These are phyloP conservation scores for Talaromyces sp. DNA, from an alignment of 2,329 filamentous ascomycete genomes.

Conservation along the genomic window DNA sequence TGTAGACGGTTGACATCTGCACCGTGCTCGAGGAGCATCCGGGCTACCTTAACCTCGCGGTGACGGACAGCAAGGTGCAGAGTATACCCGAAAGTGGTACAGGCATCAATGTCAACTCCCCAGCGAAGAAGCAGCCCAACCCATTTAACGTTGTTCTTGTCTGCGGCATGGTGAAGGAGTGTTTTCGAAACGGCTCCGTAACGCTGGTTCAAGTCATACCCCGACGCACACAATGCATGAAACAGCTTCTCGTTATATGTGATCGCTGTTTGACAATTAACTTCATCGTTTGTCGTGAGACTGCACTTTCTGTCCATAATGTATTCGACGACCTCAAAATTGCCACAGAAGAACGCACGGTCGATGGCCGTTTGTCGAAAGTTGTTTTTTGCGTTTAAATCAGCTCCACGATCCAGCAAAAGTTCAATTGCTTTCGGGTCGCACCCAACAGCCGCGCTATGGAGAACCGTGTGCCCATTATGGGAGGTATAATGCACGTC, in stretches of 20 bases:
- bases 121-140: constrained; percentile 14
- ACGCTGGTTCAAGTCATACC: too few relatives aligned
- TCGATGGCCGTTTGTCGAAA: constrained; percentile 13
- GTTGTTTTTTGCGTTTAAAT: constrained; percentile 16
- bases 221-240: constrained; percentile 4
- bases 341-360: neutral
- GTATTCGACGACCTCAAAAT: constrained; percentile 2
- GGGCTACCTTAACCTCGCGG: constrained; percentile 15
- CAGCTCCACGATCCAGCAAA: constrained; percentile 12
- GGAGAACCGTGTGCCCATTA: constrained; percentile 16
- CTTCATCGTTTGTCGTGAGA: constrained; percentile 15
- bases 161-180: neutral
- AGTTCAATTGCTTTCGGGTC: neutral
- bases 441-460: neutral
- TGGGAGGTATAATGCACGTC: constrained; percentile 9
- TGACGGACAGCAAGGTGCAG: constrained; percentile 18
- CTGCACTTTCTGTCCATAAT: constrained; percentile 14
- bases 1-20: constrained; percentile 15
- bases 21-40: constrained; percentile 15
- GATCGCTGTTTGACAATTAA: constrained; percentile 3
- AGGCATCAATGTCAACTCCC: constrained; percentile 12
- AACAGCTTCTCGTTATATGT: constrained; percentile 3
- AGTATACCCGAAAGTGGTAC: constrained; percentile 16
- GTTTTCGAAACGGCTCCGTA: too few relatives aligned
- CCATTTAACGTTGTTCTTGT: neutral